phyloP scores from a whole-genome alignment of 179 eudicot species.

The Beta corolliflora region DNA sequence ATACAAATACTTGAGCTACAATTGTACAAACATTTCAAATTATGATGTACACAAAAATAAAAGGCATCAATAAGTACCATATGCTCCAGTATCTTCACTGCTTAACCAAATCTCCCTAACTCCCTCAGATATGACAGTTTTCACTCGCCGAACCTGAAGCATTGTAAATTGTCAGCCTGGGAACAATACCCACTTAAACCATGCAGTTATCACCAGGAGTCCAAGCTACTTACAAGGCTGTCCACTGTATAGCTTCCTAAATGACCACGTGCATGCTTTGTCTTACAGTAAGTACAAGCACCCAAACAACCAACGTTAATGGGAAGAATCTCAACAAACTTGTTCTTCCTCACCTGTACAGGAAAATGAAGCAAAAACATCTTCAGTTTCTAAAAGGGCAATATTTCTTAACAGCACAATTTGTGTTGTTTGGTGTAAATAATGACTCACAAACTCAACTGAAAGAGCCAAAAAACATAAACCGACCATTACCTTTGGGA shows the following conservation, averaged over 20 bases:
- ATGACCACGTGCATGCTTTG: conserved; percentile 99
- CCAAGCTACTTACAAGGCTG: conserved; percentile 68
- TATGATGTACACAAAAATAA: background rate
- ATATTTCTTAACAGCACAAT: conserved; percentile 5
- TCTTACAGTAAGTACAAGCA: conserved; percentile 99
- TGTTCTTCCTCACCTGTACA: conserved; percentile 92
- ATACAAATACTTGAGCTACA: background rate
- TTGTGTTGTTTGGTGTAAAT: background rate
- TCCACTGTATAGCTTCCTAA: conserved; percentile 95
- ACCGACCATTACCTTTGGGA: conserved; percentile 73
- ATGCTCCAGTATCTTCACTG: conserved; percentile 99
- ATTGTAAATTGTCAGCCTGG: conserved; percentile 17
- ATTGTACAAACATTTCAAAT: background rate
- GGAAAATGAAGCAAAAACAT: conserved; percentile 15
- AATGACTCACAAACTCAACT: background rate
- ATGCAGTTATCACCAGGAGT: background rate
- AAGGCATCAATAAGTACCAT: conserved; percentile 54
- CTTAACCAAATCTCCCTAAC: conserved; percentile 98
- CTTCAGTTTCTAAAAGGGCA: background rate
- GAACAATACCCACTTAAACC: conserved; percentile 10
- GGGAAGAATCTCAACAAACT: conserved; percentile 95
- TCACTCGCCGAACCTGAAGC: conserved; percentile 82
- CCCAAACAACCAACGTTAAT: conserved; percentile 98
- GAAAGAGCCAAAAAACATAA: background rate
- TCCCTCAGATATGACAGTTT: conserved; percentile 75